These are phyloP conservation scores for Sclerotinia sclerotiorum DNA, from an alignment of 2,329 filamentous ascomycete genomes.

Conservation along the genomic window DNA sequence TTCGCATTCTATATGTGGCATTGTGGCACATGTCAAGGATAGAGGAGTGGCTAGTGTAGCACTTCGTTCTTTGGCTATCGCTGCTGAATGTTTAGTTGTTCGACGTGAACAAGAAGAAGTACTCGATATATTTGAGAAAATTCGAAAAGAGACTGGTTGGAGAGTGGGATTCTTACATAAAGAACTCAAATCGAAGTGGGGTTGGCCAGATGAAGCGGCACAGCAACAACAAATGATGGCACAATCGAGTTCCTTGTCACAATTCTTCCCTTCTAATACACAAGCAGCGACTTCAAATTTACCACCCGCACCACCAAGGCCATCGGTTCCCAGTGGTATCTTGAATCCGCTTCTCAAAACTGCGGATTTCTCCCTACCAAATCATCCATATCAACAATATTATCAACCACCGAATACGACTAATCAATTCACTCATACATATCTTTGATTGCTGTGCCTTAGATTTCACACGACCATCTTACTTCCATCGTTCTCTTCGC, in stretches of 20 bases:
- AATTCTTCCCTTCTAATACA: conserved; percentile 35
- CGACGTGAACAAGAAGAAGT: conserved; percentile 78
- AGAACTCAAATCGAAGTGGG: conserved; percentile 75
- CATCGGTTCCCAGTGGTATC: conserved; percentile 46
- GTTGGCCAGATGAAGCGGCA: conserved; percentile 54
- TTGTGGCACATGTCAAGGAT: conserved; percentile 82
- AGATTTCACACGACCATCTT: neutral
- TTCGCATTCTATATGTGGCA: conserved; percentile 83
- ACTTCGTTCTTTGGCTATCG: conserved; percentile 75
- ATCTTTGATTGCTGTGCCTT: conserved; percentile 27
- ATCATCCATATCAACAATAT: conserved; percentile 78
- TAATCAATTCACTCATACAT: conserved; percentile 35
- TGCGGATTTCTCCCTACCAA: conserved; percentile 74
- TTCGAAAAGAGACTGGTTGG: conserved; percentile 77
- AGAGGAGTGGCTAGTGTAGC: conserved; percentile 76
- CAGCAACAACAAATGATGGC: conserved; percentile 31
- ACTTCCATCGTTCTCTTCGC: neutral
- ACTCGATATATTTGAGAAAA: conserved; percentile 71
- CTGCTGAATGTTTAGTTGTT: conserved; percentile 68
- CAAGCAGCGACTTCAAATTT: conserved; percentile 30
- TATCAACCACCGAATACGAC: conserved; percentile 69
- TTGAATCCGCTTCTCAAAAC: conserved; percentile 69
- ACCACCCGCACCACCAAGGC: conserved; percentile 31
- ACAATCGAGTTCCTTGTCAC: conserved; percentile 34
- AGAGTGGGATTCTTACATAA: conserved; percentile 68